Percentiles rank a stretch among this genome's conserved stretches.
Conservation (phyloP, 805 yeast species). For the Pichia eremophila region DNA sequence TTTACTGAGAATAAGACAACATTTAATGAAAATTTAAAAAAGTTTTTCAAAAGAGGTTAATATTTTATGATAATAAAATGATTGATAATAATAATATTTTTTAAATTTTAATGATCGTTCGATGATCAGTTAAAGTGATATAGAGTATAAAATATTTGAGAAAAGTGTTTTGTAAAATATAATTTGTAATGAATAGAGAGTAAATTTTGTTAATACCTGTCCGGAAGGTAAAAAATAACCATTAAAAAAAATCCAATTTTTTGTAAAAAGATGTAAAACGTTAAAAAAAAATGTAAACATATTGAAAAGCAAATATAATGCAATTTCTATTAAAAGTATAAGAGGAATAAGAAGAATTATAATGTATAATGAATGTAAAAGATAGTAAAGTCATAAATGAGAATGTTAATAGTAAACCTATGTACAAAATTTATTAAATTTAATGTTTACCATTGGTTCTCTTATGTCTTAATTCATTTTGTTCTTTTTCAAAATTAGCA, state of each 20-base stretch:
- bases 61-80: no score
- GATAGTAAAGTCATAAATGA: background rate
- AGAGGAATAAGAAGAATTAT: background rate
- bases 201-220: background rate
- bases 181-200: no score
- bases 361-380: no score
- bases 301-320: no score
- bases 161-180: no score
- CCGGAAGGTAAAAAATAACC: conserved; percentile 1
- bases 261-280: background rate
- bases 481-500: conserved; percentile 67
- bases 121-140: no score
- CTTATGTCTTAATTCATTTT: conserved; percentile 54
- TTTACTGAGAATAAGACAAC: conserved; percentile 47
- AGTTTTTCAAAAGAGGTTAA: conserved; percentile 35
- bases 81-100: no score
- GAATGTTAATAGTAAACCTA: background rate
- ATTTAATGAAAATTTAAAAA: conserved; percentile 63
- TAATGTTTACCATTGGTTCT: conserved; percentile 69
- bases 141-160: no score
- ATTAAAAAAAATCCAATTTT: background rate
- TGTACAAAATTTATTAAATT: conserved; percentile 1
- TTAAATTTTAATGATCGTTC: no score
- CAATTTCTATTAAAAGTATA: no score
- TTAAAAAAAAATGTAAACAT: background rate